These are phyloP conservation scores for Dictyostelium capitatum DNA, from an alignment of 78 protist species.

Conservation along the genomic window DNA sequence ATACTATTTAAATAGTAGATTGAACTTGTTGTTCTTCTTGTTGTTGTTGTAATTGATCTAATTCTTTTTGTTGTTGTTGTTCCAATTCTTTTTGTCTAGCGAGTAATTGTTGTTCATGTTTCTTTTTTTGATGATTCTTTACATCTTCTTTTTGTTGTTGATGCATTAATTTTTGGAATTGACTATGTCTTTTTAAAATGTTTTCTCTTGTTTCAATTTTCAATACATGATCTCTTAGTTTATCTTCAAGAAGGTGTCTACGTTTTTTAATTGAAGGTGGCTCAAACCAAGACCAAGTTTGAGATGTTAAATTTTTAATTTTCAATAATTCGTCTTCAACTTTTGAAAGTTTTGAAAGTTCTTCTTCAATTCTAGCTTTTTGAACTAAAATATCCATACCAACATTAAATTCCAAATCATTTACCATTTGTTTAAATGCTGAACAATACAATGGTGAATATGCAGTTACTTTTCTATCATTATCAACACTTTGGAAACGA, in stretches of 20 bases:
- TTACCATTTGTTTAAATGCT: slow-evolving; percentile 65
- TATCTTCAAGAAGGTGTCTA: slow-evolving; percentile 47
- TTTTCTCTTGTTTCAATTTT: slow-evolving; percentile 65
- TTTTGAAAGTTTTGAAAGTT: slow-evolving; percentile 19
- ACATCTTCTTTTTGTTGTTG: not conserved
- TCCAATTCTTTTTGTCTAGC: not conserved
- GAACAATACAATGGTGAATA: slow-evolving; percentile 64
- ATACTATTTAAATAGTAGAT: too few relatives aligned
- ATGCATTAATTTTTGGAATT: slow-evolving; percentile 38
- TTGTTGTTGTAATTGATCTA: not conserved
- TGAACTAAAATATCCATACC: slow-evolving; percentile 76
- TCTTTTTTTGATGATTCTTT: not conserved
- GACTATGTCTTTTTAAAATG: slow-evolving; percentile 30
- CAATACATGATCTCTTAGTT: slow-evolving; percentile 60
- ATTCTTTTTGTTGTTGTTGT: not conserved
- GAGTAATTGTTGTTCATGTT: not conserved
- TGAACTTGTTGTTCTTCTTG: not conserved
- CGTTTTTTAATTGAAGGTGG: slow-evolving; percentile 29
- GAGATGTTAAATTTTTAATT: slow-evolving; percentile 29
- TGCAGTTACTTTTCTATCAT: slow-evolving; percentile 62
- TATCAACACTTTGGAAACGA: slow-evolving; percentile 42
- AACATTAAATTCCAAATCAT: slow-evolving; percentile 71
- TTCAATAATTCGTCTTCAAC: slow-evolving; percentile 75
- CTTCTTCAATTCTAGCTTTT: slow-evolving; percentile 77
- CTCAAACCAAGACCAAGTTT: slow-evolving; percentile 47